Base-by-base conservation (phyloP, 805 yeast genomes). In the Candida corydali region DNA sequence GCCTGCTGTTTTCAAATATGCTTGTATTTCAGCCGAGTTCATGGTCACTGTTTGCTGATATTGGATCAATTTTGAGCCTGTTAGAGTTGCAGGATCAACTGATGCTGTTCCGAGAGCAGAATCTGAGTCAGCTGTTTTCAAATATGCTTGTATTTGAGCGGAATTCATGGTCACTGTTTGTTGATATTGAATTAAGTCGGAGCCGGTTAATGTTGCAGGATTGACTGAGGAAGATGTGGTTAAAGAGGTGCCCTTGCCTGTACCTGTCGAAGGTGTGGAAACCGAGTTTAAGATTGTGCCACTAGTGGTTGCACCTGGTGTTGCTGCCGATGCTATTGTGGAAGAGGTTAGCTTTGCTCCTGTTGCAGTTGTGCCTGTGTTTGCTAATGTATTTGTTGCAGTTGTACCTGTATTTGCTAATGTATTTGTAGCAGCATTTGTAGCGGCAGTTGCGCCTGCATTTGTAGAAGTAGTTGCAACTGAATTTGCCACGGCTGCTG, bases 131-230 rank as follows among this genome's bases (percentile, higher is more conserved):
- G 25, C 37, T n/a, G 47, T 40, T 19, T 31, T 32, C 11, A 32
- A 23, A 19, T 34, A 40, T 8, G 26, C 26, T 14, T 37, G 25
- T 11, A 41, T 38, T 18, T 33, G 36, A 20, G 46, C 42, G 4
- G 49, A 40, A 18, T 42, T 42, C 39, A 43, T 41, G 18, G 50
- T 42, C 9, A 32, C 43, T 6, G 42, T 34, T 4, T 11, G 17
- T 27, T 31, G 25, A 23, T 39, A 40, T 26, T 32, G 31, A 14
- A 26, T 14, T 12, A 44, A 39, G 17, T 36, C 35, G 19, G 51
- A 40, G 7, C 46, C 43, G 16, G 43, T 42, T 41, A 45, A 42
- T 20, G 51, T 46, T 17, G 49, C 50, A 5, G 51, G 34, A 18
- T 41, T 23, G 9, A 29, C 39, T 24, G 26, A 9, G 5, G 26